Conservation (phyloP, 2,329 filamentous ascomycete genomes). For the Elsinoe arachidis region DNA sequence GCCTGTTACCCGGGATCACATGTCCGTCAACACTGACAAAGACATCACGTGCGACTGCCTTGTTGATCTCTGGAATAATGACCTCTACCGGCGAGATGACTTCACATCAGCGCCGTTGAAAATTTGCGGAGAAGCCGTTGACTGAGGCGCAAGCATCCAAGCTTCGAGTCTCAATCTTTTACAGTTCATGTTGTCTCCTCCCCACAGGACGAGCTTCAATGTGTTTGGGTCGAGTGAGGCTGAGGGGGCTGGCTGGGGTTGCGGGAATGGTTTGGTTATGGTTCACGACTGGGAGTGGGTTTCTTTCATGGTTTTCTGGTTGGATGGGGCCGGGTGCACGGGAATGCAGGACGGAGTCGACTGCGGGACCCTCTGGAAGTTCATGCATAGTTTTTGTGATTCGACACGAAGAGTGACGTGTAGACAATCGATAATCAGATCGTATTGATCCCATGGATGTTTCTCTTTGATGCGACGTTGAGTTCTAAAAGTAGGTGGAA, state of each 20-base stretch:
- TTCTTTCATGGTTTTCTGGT: background rate
- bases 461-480: background rate
- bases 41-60: background rate
- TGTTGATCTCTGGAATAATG: background rate
- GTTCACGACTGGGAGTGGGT: background rate
- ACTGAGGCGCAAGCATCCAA: background rate
- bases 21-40: background rate
- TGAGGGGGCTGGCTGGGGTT: background rate
- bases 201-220: background rate
- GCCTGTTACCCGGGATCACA: slow-evolving; percentile 2
- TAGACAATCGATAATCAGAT: background rate
- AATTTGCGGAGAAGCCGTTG: slow-evolving; percentile 7
- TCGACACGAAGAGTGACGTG: background rate
- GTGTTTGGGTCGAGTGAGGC: slow-evolving; percentile 5
- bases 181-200: background rate
- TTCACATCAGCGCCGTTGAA: background rate
- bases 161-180: slow-evolving; percentile 2
- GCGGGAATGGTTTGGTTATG: no score
- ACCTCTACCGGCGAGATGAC: background rate
- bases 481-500: background rate
- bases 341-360: background rate
- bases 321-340: background rate
- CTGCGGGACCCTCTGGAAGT: background rate
- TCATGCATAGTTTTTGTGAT: background rate
- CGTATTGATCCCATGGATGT: background rate